Percentiles rank a stretch among this genome's conserved stretches.
Conservation (phyloP, 768 basidiomycete genomes). For the Serendipita sp. region DNA sequence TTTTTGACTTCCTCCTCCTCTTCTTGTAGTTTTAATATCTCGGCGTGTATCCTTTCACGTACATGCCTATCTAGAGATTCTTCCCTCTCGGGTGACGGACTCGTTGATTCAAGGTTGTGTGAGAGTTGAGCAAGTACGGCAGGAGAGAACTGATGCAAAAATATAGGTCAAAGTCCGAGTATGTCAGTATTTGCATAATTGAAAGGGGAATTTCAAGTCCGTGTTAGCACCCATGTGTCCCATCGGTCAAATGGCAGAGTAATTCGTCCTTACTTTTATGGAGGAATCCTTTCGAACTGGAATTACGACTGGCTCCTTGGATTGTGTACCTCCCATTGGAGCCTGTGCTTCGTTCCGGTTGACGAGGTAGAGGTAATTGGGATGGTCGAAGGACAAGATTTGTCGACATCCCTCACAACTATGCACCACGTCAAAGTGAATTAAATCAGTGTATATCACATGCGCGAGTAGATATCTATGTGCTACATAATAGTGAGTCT, state of each 20-base stretch:
- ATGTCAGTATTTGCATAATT: no score
- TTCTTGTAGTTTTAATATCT: conserved; percentile 13
- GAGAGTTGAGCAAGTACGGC: conserved; percentile 15
- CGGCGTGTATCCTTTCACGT: conserved; percentile 14
- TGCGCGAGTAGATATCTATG: neutral
- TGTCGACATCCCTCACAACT: neutral
- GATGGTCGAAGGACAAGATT: neutral
- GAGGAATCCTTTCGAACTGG: neutral
- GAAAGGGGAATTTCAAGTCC: neutral
- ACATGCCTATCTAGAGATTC: conserved; percentile 17
- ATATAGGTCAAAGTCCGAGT: neutral
- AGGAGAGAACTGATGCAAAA: conserved; percentile 16
- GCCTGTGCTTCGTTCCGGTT: no score
- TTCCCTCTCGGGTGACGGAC: conserved; percentile 13
- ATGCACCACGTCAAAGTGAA: neutral
- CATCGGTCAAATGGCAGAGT: neutral
- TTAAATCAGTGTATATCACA: no score
- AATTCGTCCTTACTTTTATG: neutral
- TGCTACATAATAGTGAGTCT: conserved; percentile 9
- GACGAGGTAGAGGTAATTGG: no score
- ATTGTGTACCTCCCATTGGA: conserved; percentile 2
- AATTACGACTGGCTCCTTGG: neutral
- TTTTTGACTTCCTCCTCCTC: conserved; percentile 15
- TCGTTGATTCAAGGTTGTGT: conserved; percentile 10
- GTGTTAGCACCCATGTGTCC: neutral